Evolutionary conservation across 2,329 filamentous ascomycete genomes (phyloP).

Genomic region (Didymella glomerata): DNA sequence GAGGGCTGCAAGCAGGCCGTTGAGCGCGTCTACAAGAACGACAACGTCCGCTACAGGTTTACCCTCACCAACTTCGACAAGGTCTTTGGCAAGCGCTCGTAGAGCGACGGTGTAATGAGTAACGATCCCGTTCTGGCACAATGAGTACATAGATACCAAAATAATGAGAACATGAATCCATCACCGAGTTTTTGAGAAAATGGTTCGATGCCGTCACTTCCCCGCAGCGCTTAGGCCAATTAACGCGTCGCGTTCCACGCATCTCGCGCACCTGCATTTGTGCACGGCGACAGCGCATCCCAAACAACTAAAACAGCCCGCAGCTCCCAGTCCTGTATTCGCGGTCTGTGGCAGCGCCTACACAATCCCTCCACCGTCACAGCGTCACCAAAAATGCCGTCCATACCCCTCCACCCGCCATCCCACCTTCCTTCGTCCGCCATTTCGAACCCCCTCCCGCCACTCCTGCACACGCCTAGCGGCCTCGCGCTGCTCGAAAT

Average conservation of each 20-base stretch:
- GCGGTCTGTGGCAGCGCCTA: background rate
- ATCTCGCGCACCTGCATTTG: background rate
- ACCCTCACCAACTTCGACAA: slow-evolving; percentile 74
- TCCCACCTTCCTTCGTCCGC: slow-evolving; percentile 6
- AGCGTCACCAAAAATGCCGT: slow-evolving; percentile 37
- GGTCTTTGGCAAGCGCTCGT: slow-evolving; percentile 64
- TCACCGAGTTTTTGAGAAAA: background rate
- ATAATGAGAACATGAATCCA: slow-evolving; percentile 21
- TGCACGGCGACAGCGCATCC: background rate
- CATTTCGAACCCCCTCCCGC: slow-evolving; percentile 70
- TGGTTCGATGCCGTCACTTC: slow-evolving; percentile 12
- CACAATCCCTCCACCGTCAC: background rate
- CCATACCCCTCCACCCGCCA: slow-evolving; percentile 38
- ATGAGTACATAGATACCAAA: slow-evolving; percentile 21
- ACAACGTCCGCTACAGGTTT: slow-evolving; percentile 76
- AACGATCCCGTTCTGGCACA: slow-evolving; percentile 8
- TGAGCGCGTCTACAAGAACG: slow-evolving; percentile 70
- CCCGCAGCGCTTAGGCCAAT: slow-evolving; percentile 16
- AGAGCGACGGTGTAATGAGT: slow-evolving; percentile 19
- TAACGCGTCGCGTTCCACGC: slow-evolving; percentile 14
- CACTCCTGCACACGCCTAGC: slow-evolving; percentile 85
- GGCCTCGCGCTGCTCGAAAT: slow-evolving; percentile 91
- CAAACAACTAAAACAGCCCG: background rate
- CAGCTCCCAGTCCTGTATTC: background rate
- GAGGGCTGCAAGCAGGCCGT: slow-evolving; percentile 75